phyloP scores from a whole-genome alignment of 495 filamentous ascomycete genomes.

The Penicillium parvum region DNA sequence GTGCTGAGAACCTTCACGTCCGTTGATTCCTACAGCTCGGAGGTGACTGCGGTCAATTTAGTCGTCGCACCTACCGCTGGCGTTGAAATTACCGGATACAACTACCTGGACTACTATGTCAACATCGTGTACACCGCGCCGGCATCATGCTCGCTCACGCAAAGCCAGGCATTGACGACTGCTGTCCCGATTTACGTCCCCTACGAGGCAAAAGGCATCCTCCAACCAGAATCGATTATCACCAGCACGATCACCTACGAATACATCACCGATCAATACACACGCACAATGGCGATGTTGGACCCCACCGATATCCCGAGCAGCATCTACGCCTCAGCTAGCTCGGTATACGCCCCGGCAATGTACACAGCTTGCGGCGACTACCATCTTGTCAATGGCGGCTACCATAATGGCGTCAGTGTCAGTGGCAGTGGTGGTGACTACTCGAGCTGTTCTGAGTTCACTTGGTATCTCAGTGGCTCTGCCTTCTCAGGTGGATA shows the following conservation, averaged over 20 bases:
- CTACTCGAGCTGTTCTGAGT: slow-evolving; percentile 8
- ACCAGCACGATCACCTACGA: slow-evolving; percentile 21
- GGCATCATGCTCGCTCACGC: slow-evolving; percentile 19
- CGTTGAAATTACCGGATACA: slow-evolving; percentile 10
- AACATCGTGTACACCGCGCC: slow-evolving; percentile 28
- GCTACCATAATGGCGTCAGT: background rate
- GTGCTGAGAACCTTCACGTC: slow-evolving; percentile 7
- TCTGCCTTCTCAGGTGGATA: slow-evolving; percentile 12
- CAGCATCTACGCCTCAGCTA: slow-evolving; percentile 16
- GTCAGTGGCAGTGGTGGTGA: background rate
- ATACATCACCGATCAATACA: slow-evolving; percentile 4
- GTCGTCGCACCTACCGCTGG: slow-evolving; percentile 12
- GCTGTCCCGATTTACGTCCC: slow-evolving; percentile 16
- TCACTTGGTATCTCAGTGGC: slow-evolving; percentile 7
- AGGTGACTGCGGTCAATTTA: slow-evolving; percentile 12
- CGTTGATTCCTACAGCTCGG: slow-evolving; percentile 1
- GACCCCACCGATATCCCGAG: slow-evolving; percentile 20
- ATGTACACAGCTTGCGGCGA: slow-evolving; percentile 7
- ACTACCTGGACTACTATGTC: slow-evolving; percentile 18
- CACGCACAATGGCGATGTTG: slow-evolving; percentile 16
- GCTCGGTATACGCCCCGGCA: slow-evolving; percentile 12
- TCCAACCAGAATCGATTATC: slow-evolving; percentile 7
- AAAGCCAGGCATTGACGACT: slow-evolving; percentile 12
- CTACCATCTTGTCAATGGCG: background rate
- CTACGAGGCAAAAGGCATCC: slow-evolving; percentile 7